Evolutionary conservation across 768 basidiomycete species (phyloP).

Genomic region (Strobilomyces echinocephalus): DNA sequence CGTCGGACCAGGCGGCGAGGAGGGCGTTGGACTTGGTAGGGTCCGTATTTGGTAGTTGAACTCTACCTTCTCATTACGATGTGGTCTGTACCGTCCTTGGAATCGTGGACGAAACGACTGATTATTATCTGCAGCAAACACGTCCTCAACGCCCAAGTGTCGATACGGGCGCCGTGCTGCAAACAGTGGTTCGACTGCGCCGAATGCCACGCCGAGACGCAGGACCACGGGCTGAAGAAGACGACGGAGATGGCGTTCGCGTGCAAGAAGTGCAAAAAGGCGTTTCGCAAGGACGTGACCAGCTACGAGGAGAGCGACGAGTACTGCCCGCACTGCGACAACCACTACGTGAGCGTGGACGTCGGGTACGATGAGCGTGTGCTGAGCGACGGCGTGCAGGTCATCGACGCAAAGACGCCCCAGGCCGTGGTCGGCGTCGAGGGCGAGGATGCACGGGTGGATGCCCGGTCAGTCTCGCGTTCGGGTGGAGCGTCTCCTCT

Average conservation of each 20-base stretch:
- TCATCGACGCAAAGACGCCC: slow-evolving; percentile 84
- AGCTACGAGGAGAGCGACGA: slow-evolving; percentile 95
- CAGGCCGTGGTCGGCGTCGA: slow-evolving; percentile 82
- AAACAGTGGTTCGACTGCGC: slow-evolving; percentile 97
- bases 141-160: slow-evolving; percentile 92
- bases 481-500: background rate
- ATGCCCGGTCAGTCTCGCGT: slow-evolving; percentile 62
- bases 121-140: slow-evolving; percentile 59
- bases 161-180: slow-evolving; percentile 96
- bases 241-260: slow-evolving; percentile 81
- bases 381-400: slow-evolving; percentile 36
- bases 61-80: slow-evolving; percentile 6
- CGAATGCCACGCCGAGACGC: slow-evolving; percentile 86
- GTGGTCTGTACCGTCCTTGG: slow-evolving; percentile 22
- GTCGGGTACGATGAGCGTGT: slow-evolving; percentile 31
- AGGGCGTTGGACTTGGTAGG: background rate
- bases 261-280: slow-evolving; percentile 92
- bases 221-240: slow-evolving; percentile 67
- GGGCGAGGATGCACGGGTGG: slow-evolving; percentile 85
- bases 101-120: slow-evolving; percentile 38
- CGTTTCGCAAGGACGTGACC: slow-evolving; percentile 93
- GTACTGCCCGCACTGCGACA: slow-evolving; percentile 97
- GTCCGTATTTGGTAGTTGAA: slow-evolving; percentile 1
- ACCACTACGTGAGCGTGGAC: slow-evolving; percentile 76
- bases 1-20: too few species aligned